Evolutionary conservation across 2,329 filamentous ascomycete species (phyloP).

Genomic region (Stagonosporopsis tanaceti): DNA sequence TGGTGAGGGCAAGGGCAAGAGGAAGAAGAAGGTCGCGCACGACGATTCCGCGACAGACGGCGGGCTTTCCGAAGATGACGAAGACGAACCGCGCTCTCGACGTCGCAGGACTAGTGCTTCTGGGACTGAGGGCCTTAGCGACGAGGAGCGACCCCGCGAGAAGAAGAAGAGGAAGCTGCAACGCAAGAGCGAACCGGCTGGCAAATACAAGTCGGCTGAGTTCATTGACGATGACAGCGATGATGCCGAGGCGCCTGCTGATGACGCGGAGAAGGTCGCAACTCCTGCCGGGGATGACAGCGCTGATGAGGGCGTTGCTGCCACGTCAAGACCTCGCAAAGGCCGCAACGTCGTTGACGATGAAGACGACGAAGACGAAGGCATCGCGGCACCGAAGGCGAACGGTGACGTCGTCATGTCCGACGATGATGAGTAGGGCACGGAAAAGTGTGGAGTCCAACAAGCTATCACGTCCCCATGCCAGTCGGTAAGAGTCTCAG

Average conservation of each 20-base stretch:
- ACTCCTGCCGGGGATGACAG: constrained; percentile 23
- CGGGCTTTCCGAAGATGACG: constrained; percentile 33
- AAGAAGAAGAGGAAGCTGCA: constrained; percentile 71
- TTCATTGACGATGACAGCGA: constrained; percentile 71
- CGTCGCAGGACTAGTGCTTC: constrained; percentile 47
- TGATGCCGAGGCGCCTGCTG: constrained; percentile 33
- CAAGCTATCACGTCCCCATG: not conserved
- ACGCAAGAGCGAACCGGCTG: constrained; percentile 55
- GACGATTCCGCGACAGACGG: constrained; percentile 58
- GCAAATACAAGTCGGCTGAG: constrained; percentile 87
- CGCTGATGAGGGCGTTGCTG: constrained; percentile 36
- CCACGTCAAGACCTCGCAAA: constrained; percentile 39
- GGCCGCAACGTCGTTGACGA: constrained; percentile 45
- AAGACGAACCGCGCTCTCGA: constrained; percentile 50
- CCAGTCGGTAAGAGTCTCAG: not conserved
- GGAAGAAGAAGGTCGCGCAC: constrained; percentile 68
- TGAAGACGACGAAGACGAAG: constrained; percentile 44
- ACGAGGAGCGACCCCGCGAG: constrained; percentile 66
- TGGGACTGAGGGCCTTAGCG: constrained; percentile 56
- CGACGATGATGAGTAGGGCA: constrained; percentile 40
- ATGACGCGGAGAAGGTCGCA: constrained; percentile 23
- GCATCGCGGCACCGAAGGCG: constrained; percentile 28
- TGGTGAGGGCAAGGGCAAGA: constrained; percentile 51
- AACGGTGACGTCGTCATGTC: constrained; percentile 37
- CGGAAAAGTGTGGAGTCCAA: not conserved